These are phyloP conservation scores for Botrytis paeoniae DNA, from an alignment of 2,329 filamentous ascomycete genomes.

Conservation along the genomic window DNA sequence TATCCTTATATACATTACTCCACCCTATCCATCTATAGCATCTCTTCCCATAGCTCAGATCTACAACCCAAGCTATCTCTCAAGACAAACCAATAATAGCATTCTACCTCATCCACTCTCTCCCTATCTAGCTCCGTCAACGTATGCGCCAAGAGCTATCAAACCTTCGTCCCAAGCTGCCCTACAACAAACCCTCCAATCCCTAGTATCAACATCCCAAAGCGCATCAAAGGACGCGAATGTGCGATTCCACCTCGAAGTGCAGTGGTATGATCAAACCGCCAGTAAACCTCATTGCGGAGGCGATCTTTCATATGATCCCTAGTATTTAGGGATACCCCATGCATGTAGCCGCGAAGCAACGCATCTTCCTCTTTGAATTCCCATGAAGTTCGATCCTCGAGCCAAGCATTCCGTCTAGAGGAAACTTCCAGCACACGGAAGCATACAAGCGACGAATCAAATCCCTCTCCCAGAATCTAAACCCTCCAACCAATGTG, in stretches of 20 bases:
- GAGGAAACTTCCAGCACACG: neutral
- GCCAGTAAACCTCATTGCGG: neutral
- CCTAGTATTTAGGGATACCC: neutral
- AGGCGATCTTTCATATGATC: neutral
- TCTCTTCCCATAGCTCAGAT: neutral
- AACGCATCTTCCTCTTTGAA: neutral
- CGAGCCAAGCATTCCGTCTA: neutral
- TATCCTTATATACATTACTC: conserved; percentile 13
- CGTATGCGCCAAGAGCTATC: neutral
- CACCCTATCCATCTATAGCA: neutral
- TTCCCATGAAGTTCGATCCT: neutral
- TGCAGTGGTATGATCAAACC: neutral
- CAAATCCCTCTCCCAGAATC: neutral
- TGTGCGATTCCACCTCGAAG: neutral
- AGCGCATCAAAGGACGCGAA: neutral
- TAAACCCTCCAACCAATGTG: neutral
- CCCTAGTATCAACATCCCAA: neutral
- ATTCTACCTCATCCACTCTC: neutral
- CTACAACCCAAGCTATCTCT: neutral
- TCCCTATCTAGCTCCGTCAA: neutral
- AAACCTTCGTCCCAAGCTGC: neutral
- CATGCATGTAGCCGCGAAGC: neutral
- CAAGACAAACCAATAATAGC: neutral
- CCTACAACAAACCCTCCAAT: neutral
- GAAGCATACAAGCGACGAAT: neutral